These are phyloP conservation scores for Claviceps capensis DNA, from an alignment of 2,329 filamentous ascomycete species.

Conservation along the genomic window DNA sequence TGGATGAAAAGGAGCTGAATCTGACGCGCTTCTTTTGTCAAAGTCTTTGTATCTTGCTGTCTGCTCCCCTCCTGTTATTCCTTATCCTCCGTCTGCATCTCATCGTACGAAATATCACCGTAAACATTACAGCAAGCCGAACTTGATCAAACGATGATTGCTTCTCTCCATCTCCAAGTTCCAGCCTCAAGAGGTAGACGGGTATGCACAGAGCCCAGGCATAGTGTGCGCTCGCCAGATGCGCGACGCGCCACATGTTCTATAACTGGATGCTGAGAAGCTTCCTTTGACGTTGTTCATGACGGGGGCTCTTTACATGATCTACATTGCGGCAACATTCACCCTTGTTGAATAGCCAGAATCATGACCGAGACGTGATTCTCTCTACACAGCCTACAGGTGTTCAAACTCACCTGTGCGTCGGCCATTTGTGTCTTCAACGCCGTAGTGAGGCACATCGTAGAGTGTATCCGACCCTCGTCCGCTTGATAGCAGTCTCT, in stretches of 20 bases:
- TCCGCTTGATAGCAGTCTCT: conserved; percentile 32
- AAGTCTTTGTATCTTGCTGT: too few species aligned
- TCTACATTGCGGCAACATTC: conserved; percentile 31
- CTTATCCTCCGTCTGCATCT: too few species aligned
- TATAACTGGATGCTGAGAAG: conserved; percentile 38
- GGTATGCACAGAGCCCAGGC: conserved; percentile 32
- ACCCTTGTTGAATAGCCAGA: conserved; percentile 33
- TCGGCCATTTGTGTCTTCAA: conserved; percentile 35
- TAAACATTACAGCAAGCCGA: too few species aligned
- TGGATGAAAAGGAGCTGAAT: too few species aligned
- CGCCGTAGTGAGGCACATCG: conserved; percentile 29
- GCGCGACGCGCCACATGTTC: conserved; percentile 30
- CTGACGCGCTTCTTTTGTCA: too few species aligned
- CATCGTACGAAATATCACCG: too few species aligned
- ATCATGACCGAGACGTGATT: conserved; percentile 32
- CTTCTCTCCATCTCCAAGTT: too few species aligned
- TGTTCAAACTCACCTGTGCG: conserved; percentile 35
- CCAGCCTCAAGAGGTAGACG: too few species aligned
- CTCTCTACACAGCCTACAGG: conserved; percentile 36
- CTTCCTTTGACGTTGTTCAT: conserved; percentile 29
- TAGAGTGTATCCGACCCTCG: conserved; percentile 32
- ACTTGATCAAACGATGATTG: too few species aligned
- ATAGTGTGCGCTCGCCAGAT: conserved; percentile 37
- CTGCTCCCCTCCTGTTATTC: too few species aligned
- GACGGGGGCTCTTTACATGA: conserved; percentile 38